phyloP scores from a whole-genome alignment of 495 filamentous ascomycete species.

The Pseudoneurospora amorphoporcata region DNA sequence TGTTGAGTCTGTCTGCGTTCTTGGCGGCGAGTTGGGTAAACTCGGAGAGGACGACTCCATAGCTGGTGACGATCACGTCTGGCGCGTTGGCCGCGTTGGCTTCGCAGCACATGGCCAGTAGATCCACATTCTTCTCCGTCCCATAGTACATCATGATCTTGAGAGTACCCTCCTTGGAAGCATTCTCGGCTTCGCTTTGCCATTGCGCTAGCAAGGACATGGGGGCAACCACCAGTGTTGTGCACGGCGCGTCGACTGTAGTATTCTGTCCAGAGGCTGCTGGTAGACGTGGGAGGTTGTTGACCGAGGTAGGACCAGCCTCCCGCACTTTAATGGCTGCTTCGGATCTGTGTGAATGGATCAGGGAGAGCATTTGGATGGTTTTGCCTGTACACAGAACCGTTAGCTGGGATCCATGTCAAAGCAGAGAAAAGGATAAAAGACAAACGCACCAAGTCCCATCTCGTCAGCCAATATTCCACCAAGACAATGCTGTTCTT shows the following conservation, averaged over 20 bases:
- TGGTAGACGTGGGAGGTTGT: slow-evolving; percentile 46
- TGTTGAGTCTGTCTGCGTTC: slow-evolving; percentile 44
- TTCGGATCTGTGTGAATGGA: slow-evolving; percentile 72
- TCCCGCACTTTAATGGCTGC: slow-evolving; percentile 50
- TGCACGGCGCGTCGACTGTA: slow-evolving; percentile 65
- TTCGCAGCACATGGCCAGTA: slow-evolving; percentile 66
- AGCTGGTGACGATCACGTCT: slow-evolving; percentile 90
- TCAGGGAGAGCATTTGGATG: slow-evolving; percentile 91
- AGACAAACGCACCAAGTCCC: slow-evolving; percentile 42
- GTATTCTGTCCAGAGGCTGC: slow-evolving; percentile 29
- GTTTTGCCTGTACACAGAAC: slow-evolving; percentile 51
- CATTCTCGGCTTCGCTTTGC: slow-evolving; percentile 88
- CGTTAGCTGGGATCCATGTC: neutral
- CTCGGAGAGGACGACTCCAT: slow-evolving; percentile 84
- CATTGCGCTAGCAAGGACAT: slow-evolving; percentile 92
- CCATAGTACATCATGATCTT: slow-evolving; percentile 89
- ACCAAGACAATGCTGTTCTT: slow-evolving; percentile 90
- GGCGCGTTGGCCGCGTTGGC: slow-evolving; percentile 66
- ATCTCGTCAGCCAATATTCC: slow-evolving; percentile 91
- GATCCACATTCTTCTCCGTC: slow-evolving; percentile 62
- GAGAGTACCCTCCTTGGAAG: slow-evolving; percentile 70
- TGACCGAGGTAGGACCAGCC: slow-evolving; percentile 23
- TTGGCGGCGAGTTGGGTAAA: slow-evolving; percentile 57
- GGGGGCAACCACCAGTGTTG: slow-evolving; percentile 88
- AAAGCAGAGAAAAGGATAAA: neutral